A percentile compares a stretch with the other conserved stretches of the same genome.
These are phyloP conservation scores for Aspergillaceae sp. DNA, from an alignment of 2,329 filamentous ascomycete species.

Conservation along the genomic window DNA sequence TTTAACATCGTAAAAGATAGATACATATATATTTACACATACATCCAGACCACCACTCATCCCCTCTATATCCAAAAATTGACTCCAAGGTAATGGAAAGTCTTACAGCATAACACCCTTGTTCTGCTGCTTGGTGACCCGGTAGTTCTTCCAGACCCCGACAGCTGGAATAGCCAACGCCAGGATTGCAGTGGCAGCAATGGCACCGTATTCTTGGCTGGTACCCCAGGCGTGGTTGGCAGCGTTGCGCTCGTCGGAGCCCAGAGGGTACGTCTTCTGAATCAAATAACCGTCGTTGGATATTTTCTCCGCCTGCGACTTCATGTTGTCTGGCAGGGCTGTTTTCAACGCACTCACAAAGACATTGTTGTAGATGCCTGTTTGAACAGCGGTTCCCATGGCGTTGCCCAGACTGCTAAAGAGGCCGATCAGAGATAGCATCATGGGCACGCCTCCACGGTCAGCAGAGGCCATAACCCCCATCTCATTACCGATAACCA, in stretches of 20 bases:
- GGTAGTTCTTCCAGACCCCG: conserved; percentile 33
- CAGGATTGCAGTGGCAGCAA: conserved; percentile 28
- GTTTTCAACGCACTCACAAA: conserved; percentile 41
- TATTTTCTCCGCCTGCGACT: conserved; percentile 13
- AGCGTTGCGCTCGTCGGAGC: conserved; percentile 21
- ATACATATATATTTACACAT: too few relatives aligned
- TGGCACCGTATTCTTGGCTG: conserved; percentile 27
- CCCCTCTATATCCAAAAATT: too few relatives aligned
- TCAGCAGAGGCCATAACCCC: conserved; percentile 49
- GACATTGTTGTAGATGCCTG: conserved; percentile 50
- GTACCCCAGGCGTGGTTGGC: conserved; percentile 32
- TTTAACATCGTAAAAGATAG: too few relatives aligned
- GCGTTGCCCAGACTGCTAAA: conserved; percentile 28
- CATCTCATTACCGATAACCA: conserved; percentile 50
- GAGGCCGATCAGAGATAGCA: conserved; percentile 29
- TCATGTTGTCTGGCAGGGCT: conserved; percentile 36
- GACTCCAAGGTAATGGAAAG: background rate
- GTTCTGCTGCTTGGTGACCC: conserved; percentile 28
- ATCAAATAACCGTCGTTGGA: conserved; percentile 18
- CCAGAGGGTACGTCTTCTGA: conserved; percentile 24
- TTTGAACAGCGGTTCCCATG: conserved; percentile 23
- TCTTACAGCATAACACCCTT: conserved; percentile 1
- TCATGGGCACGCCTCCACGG: conserved; percentile 47
- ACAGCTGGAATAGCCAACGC: conserved; percentile 26
- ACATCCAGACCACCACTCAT: too few relatives aligned